Evolutionary conservation across 164 flowering plant genomes (phyloP).

Genomic region (Brasenia schreberi): DNA sequence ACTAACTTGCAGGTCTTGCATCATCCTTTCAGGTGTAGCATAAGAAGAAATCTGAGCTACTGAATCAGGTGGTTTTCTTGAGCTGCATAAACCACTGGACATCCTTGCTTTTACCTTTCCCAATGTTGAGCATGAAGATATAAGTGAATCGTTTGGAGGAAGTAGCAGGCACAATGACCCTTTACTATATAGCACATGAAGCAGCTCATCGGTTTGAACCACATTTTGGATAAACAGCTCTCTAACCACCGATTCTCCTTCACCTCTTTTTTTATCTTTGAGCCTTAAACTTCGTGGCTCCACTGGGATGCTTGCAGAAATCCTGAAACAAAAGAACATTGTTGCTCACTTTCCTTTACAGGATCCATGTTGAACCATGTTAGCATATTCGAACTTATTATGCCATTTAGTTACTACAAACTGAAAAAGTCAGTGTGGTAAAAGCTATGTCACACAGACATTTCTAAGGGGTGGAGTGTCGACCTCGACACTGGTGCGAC

Average conservation of each 20-base stretch:
- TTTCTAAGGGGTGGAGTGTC: too few species aligned
- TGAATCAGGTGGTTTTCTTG: constrained; percentile 25
- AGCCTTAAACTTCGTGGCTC: constrained; percentile 88
- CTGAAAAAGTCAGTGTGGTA: too few species aligned
- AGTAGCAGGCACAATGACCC: constrained; percentile 67
- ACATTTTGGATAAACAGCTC: constrained; percentile 66
- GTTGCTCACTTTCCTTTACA: not conserved
- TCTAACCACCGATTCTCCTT: constrained; percentile 75
- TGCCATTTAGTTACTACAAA: too few species aligned
- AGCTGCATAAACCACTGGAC: constrained; percentile 33
- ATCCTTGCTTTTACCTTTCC: constrained; percentile 30
- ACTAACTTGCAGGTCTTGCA: constrained; percentile 17
- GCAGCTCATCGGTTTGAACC: constrained; percentile 52
- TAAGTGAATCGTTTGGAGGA: constrained; percentile 45
- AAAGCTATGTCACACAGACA: too few species aligned
- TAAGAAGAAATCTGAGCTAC: constrained; percentile 17
- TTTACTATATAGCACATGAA: constrained; percentile 49
- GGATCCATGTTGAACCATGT: too few species aligned
- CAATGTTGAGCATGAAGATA: constrained; percentile 32
- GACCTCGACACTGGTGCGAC: too few species aligned
- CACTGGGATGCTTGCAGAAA: constrained; percentile 25
- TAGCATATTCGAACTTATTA: too few species aligned
- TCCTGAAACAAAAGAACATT: constrained; percentile 21
- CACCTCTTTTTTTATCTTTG: constrained; percentile 74
- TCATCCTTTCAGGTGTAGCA: constrained; percentile 20